phyloP scores from a whole-genome alignment of 2,329 filamentous ascomycete species.

The Diatrype stigma region DNA sequence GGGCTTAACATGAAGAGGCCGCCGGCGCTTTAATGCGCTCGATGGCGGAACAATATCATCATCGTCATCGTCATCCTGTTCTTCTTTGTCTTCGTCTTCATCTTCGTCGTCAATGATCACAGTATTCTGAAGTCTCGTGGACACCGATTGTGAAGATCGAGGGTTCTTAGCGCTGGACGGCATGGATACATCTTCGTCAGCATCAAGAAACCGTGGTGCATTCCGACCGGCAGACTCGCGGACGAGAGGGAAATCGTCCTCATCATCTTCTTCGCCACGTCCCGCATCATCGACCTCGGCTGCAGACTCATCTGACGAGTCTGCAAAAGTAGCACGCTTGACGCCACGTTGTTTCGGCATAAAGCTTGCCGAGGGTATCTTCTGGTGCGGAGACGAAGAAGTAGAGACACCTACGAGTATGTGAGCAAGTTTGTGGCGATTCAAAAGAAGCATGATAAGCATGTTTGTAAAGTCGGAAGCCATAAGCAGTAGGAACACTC shows the following conservation, averaged over 20 bases:
- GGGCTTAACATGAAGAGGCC: neutral
- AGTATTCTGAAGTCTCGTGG: slow-evolving; percentile 21
- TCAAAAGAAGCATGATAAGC: neutral
- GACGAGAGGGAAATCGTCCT: slow-evolving; percentile 13
- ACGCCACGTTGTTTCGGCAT: slow-evolving; percentile 19
- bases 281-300: slow-evolving; percentile 16
- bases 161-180: slow-evolving; percentile 4
- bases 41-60: slow-evolving; percentile 3
- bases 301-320: slow-evolving; percentile 23
- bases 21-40: neutral
- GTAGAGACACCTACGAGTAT: neutral
- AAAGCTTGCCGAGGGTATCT: slow-evolving; percentile 18
- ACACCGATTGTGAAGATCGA: slow-evolving; percentile 27
- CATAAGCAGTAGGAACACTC: neutral
- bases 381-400: neutral
- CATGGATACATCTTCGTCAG: slow-evolving; percentile 7
- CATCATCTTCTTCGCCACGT: slow-evolving; percentile 18
- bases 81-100: slow-evolving; percentile 10
- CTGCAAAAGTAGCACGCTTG: slow-evolving; percentile 3
- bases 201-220: neutral
- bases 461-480: neutral
- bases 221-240: slow-evolving; percentile 5
- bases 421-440: neutral
- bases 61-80: no score
- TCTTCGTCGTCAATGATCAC: slow-evolving; percentile 20